Base-by-base conservation (phyloP, 352 stramenopile genomes). In the Globisporangium solare region DNA sequence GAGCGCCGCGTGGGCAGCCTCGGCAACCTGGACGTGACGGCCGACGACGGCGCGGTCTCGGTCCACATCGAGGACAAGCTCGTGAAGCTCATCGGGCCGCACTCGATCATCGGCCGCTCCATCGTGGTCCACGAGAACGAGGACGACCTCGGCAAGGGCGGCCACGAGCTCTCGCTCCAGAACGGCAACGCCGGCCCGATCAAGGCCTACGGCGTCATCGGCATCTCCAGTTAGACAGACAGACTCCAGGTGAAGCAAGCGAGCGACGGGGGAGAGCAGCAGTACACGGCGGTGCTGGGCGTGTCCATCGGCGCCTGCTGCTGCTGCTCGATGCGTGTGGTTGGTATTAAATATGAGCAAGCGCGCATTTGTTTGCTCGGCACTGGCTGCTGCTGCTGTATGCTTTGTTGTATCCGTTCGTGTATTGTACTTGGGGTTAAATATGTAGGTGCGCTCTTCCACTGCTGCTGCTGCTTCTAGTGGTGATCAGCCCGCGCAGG, bases 51-150 rank as follows among this genome's bases (percentile, higher is more conserved):
- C 69, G 79, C 73, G 39, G 87, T 71, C 58, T 85, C 83, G 61
- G 86, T 99, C 43, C 76, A 98, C 67, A 87, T 99, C 53, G 85
- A 98, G 60, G 96, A 99, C 76, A 87, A 89, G 56, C 76, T 98
- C 52, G 88, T 99, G 52, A 98, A 98, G 74, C 83, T 99, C 50
- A 98, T 99, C 60, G 97, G 97, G 21, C 96, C 97, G 21, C 96
- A 99, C 81, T 98, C 94, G 32, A 93, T 99, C 60, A 98, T 99
- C 70, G 97, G 97, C 61, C 86, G 97, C 57, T 98, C 92, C 47
- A 77, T 99, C 49, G 86, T 98, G 55, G 68, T 99, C 64, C 95
- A 97, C 60, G 95, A 90, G 31, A 82, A 85, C 65, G 94, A 98
- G 67, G 97, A 99, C 75, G 97, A 99, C 74, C 63, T 98, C 56